phyloP scores from a whole-genome alignment of 768 basidiomycete genomes.

The Serendipita sp. region DNA sequence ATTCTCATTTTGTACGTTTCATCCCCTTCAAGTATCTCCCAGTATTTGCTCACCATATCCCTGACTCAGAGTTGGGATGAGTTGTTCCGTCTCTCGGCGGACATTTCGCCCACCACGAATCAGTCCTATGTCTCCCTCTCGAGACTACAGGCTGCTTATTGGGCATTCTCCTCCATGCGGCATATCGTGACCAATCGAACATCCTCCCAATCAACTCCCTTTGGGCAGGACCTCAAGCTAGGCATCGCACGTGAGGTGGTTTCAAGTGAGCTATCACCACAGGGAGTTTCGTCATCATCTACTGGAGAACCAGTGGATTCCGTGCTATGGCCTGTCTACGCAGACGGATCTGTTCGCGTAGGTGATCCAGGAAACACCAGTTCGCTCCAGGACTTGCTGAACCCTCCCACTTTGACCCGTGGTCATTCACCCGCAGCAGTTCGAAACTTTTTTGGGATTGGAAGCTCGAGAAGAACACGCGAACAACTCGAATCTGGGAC shows the following conservation, averaged over 20 bases:
- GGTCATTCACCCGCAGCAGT: slow-evolving; percentile 16
- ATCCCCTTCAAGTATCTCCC: slow-evolving; percentile 4
- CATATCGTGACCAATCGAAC: no score
- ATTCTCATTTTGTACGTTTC: slow-evolving; percentile 64
- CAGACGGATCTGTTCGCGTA: not conserved
- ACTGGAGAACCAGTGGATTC: not conserved
- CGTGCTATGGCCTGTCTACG: not conserved
- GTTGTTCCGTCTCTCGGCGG: slow-evolving; percentile 54
- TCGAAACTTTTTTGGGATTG: slow-evolving; percentile 21
- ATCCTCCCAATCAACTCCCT: no score
- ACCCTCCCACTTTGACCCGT: not conserved
- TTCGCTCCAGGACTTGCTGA: not conserved
- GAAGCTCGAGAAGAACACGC: slow-evolving; percentile 10
- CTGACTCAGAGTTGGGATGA: slow-evolving; percentile 57
- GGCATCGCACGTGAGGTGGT: no score
- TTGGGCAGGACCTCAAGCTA: no score
- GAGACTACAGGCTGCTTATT: slow-evolving; percentile 61
- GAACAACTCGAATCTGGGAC: slow-evolving; percentile 12
- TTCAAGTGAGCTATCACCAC: no score
- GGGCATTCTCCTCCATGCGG: slow-evolving; percentile 54
- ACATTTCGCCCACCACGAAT: slow-evolving; percentile 56
- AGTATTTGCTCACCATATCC: slow-evolving; percentile 2
- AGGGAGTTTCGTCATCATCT: no score
- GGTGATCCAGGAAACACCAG: not conserved
- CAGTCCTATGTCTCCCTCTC: slow-evolving; percentile 51